A percentile compares a stretch with the other conserved stretches of the same genome.
Conservation (phyloP, 164 flowering plant species). For the Taxillus chinensis region DNA sequence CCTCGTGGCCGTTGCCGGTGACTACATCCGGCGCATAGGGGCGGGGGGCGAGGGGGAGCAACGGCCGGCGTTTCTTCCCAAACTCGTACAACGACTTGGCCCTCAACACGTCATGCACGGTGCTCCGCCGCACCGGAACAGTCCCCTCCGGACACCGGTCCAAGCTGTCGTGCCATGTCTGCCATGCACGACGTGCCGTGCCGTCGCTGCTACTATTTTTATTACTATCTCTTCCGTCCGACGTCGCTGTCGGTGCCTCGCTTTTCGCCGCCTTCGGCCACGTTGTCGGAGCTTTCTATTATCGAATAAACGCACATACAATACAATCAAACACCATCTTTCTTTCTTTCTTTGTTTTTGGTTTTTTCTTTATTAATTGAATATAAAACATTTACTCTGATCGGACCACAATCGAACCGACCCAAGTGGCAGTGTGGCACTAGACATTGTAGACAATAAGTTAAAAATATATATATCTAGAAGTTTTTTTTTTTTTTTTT, state of each 20-base stretch:
- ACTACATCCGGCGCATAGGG: constrained; percentile 71
- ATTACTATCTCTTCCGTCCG: constrained; percentile 3
- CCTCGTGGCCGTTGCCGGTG: constrained; percentile 93
- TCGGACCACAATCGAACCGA: no score
- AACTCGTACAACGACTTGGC: constrained; percentile 79
- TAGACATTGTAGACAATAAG: no score
- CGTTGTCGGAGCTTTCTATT: constrained; percentile 38
- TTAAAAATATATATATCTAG: no score
- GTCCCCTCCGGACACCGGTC: constrained; percentile 75
- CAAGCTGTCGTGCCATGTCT: constrained; percentile 77
- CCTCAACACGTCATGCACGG: constrained; percentile 70
- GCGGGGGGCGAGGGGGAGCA: constrained; percentile 8
- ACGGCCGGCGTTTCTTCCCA: constrained; percentile 50
- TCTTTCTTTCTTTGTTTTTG: no score
- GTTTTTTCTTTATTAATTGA: no score
- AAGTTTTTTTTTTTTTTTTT: no score
- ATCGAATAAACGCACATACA: neutral
- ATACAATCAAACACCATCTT: no score
- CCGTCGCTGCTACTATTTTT: neutral
- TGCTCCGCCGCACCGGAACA: constrained; percentile 72
- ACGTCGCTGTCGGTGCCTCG: constrained; percentile 11
- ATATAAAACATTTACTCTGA: no score
- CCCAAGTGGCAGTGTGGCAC: no score
- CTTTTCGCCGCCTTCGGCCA: no score
- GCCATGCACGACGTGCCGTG: constrained; percentile 45